These are phyloP conservation scores for Phaffia rhodozyma DNA, from an alignment of 1,284 basidiomycete species.

Conservation along the genomic window DNA sequence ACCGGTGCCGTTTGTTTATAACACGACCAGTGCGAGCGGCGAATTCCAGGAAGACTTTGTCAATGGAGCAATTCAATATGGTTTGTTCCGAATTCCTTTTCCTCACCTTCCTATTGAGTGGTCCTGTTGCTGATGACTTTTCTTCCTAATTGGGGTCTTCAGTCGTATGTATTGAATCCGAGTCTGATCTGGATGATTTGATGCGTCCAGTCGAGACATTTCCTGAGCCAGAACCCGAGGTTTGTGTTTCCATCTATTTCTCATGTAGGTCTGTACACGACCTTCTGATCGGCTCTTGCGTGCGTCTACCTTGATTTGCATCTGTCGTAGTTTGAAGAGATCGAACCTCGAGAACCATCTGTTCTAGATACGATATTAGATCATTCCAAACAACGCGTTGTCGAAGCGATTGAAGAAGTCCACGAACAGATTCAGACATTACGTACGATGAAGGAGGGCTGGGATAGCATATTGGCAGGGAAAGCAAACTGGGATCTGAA, in stretches of 20 bases:
- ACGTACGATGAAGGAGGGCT: slow-evolving; percentile 18
- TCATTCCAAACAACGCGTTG: slow-evolving; percentile 33
- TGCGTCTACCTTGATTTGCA: no score
- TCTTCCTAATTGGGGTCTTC: neutral
- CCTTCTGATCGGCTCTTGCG: no score
- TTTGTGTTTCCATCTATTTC: neutral
- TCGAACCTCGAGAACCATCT: neutral
- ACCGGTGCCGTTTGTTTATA: slow-evolving; percentile 31
- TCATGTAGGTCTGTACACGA: neutral
- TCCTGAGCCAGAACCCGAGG: neutral
- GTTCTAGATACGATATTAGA: slow-evolving; percentile 34
- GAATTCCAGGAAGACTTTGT: slow-evolving; percentile 31
- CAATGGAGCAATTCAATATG: slow-evolving; percentile 34
- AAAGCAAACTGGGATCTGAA: slow-evolving; percentile 16
- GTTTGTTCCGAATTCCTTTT: slow-evolving; percentile 24
- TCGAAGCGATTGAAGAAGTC: slow-evolving; percentile 31
- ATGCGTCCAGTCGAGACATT: neutral
- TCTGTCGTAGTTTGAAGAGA: neutral
- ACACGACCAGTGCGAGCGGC: slow-evolving; percentile 27
- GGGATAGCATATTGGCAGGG: slow-evolving; percentile 8
- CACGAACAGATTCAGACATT: slow-evolving; percentile 27
- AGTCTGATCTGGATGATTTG: slow-evolving; percentile 10
- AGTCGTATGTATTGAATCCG: slow-evolving; percentile 22
- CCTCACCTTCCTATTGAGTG: no score
- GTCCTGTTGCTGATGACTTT: slow-evolving; percentile 2